These are phyloP conservation scores for Starmera stellimalicola DNA, from an alignment of 1,139 yeast species.

Conservation along the genomic window DNA sequence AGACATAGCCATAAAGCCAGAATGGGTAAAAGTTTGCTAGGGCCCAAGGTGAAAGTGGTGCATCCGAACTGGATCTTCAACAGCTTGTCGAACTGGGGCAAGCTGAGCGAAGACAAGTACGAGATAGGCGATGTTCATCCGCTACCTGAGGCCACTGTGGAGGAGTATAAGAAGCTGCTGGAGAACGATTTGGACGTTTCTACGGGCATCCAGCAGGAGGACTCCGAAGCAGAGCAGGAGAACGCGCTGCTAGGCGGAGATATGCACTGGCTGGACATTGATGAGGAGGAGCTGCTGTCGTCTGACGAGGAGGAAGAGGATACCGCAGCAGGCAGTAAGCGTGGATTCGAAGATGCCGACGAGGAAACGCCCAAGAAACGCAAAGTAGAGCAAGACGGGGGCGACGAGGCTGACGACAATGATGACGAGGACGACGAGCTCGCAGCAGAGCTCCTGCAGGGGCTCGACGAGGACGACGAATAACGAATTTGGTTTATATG, in stretches of 20 bases:
- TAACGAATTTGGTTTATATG: slow-evolving; percentile 5
- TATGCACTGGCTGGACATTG: slow-evolving; percentile 20
- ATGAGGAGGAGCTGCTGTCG: slow-evolving; percentile 14
- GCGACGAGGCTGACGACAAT: slow-evolving; percentile 17
- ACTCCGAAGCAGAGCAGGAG: slow-evolving; percentile 14
- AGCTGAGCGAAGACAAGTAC: slow-evolving; percentile 55
- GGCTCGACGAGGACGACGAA: slow-evolving; percentile 6
- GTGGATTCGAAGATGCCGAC: slow-evolving; percentile 21
- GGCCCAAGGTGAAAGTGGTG: slow-evolving; percentile 68
- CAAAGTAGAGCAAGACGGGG: slow-evolving; percentile 23
- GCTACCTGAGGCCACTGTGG: slow-evolving; percentile 27
- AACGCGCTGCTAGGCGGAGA: slow-evolving; percentile 18
- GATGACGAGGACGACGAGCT: slow-evolving; percentile 8
- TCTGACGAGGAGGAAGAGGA: slow-evolving; percentile 13
- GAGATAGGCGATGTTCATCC: slow-evolving; percentile 37
- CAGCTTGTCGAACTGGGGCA: slow-evolving; percentile 72
- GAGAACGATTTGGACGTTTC: slow-evolving; percentile 7
- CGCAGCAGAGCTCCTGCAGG: slow-evolving; percentile 17
- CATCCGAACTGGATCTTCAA: slow-evolving; percentile 90
- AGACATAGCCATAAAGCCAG: slow-evolving; percentile 76
- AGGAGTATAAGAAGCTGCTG: slow-evolving; percentile 20
- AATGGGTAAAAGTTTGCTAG: slow-evolving; percentile 50
- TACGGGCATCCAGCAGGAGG: slow-evolving; percentile 9
- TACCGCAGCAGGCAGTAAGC: slow-evolving; percentile 22
- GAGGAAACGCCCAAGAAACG: slow-evolving; percentile 14